Evolutionary conservation across 2,329 filamentous ascomycete genomes (phyloP).

Genomic region (Coniella lustricola): DNA sequence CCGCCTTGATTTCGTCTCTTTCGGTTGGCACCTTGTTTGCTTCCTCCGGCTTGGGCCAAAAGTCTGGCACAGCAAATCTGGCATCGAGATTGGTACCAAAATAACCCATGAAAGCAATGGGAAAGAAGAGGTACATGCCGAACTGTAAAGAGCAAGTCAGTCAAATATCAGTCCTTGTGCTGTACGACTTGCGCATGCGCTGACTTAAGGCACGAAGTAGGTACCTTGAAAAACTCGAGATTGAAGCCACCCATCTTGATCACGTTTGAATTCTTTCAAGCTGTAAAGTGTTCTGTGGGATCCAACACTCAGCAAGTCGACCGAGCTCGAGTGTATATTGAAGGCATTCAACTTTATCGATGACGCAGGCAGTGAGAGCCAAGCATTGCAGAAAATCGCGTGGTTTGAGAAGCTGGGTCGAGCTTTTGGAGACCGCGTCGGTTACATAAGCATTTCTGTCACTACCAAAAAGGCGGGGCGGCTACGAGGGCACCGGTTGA

Average conservation of each 20-base stretch:
- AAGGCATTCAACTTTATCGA: background rate
- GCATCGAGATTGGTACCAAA: slow-evolving; percentile 97
- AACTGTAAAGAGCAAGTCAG: slow-evolving; percentile 52
- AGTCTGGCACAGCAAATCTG: slow-evolving; percentile 79
- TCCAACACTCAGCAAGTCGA: background rate
- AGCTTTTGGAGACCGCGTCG: background rate
- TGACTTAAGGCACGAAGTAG: background rate
- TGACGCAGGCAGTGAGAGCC: background rate
- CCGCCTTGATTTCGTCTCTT: slow-evolving; percentile 72
- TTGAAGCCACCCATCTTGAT: slow-evolving; percentile 71
- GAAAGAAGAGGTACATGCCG: slow-evolving; percentile 97
- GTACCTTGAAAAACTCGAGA: slow-evolving; percentile 90
- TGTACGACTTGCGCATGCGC: slow-evolving; percentile 14
- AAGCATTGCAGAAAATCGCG: background rate
- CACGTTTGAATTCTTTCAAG: background rate
- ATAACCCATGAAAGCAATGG: slow-evolving; percentile 99
- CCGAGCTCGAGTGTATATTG: background rate
- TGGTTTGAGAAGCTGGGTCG: background rate
- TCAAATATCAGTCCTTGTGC: slow-evolving; percentile 1
- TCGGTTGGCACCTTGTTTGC: slow-evolving; percentile 72
- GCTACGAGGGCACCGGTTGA: no score
- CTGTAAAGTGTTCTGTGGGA: background rate
- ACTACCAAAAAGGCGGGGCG: no score
- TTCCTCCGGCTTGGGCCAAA: slow-evolving; percentile 83
- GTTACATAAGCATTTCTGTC: slow-evolving; percentile 10